phyloP scores from a whole-genome alignment of 345 rosid species.

The Carallia pectinifolia region DNA sequence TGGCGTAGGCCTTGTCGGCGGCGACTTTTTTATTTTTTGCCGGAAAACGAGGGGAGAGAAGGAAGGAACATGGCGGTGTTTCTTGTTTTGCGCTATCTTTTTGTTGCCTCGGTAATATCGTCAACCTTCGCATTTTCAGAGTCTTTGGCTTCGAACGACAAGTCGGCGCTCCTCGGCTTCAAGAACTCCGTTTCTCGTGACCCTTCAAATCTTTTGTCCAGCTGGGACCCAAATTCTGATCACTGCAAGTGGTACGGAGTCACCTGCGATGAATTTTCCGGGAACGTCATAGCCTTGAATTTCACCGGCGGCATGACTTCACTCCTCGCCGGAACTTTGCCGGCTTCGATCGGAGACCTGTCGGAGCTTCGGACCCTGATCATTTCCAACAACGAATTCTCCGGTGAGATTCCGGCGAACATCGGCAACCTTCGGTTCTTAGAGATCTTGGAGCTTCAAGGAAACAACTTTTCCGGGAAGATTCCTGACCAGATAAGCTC shows the following conservation, averaged over 20 bases:
- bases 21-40: background rate
- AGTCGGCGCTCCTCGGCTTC: slow-evolving; percentile 43
- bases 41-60: background rate
- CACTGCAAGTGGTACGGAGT: slow-evolving; percentile 55
- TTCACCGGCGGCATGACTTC: slow-evolving; percentile 17
- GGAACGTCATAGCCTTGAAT: slow-evolving; percentile 36
- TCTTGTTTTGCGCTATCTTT: background rate
- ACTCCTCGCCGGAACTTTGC: slow-evolving; percentile 32
- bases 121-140: background rate
- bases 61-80: background rate
- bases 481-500: slow-evolving; percentile 44
- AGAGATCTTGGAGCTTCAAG: slow-evolving; percentile 53
- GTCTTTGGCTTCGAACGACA: slow-evolving; percentile 21
- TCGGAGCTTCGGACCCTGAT: slow-evolving; percentile 37
- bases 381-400: slow-evolving; percentile 37
- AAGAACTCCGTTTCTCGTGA: slow-evolving; percentile 41
- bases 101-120: background rate
- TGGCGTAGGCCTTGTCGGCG: background rate
- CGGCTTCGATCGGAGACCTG: slow-evolving; percentile 35
- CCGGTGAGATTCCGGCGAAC: slow-evolving; percentile 49
- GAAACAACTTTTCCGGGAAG: slow-evolving; percentile 55
- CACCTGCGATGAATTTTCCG: slow-evolving; percentile 34
- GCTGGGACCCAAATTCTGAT: slow-evolving; percentile 34
- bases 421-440: slow-evolving; percentile 40
- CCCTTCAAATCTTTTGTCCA: slow-evolving; percentile 38